A percentile compares a stretch with the other conserved stretches of the same genome.
Evolutionary conservation across 257 asterid genomes (phyloP).

Genomic region (Fraxinus cuspidata): DNA sequence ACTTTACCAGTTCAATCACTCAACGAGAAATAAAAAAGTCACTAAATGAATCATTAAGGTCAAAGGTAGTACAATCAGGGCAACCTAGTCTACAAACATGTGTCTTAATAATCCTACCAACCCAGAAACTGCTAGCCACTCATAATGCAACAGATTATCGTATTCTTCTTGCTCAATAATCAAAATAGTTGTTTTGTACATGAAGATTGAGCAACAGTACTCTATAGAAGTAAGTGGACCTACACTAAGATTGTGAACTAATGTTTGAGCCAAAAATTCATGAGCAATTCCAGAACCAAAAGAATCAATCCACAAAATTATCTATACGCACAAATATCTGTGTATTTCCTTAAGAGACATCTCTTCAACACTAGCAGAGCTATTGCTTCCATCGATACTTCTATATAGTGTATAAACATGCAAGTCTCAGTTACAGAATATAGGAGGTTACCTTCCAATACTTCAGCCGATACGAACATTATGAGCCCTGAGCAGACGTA

Average conservation of each 20-base stretch:
- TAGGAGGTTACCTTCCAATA: slow-evolving; percentile 70
- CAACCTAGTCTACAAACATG: not conserved
- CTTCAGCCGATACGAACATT: slow-evolving; percentile 97
- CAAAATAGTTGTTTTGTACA: not conserved
- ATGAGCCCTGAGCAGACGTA: slow-evolving; percentile 83
- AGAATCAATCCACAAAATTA: not conserved
- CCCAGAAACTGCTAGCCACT: not conserved
- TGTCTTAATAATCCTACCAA: not conserved
- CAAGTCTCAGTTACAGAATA: not conserved
- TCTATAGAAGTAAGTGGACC: not conserved
- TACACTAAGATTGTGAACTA: not conserved
- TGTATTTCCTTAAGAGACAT: not conserved
- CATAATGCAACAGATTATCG: not conserved
- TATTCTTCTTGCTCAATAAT: not conserved
- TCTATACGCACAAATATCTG: not conserved
- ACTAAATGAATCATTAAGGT: not conserved
- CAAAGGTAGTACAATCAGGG: not conserved
- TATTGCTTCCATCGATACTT: not conserved
- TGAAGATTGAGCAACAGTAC: not conserved
- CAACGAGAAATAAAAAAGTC: too few relatives aligned
- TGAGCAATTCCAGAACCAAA: not conserved
- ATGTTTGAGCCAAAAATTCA: not conserved
- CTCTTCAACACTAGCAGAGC: not conserved
- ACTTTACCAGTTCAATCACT: too few relatives aligned
- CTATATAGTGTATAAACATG: not conserved